A percentile compares a stretch with the other conserved stretches of the same genome.
These are phyloP conservation scores for Albifimbria verrucaria DNA, from an alignment of 2,329 filamentous ascomycete genomes.

Conservation along the genomic window DNA sequence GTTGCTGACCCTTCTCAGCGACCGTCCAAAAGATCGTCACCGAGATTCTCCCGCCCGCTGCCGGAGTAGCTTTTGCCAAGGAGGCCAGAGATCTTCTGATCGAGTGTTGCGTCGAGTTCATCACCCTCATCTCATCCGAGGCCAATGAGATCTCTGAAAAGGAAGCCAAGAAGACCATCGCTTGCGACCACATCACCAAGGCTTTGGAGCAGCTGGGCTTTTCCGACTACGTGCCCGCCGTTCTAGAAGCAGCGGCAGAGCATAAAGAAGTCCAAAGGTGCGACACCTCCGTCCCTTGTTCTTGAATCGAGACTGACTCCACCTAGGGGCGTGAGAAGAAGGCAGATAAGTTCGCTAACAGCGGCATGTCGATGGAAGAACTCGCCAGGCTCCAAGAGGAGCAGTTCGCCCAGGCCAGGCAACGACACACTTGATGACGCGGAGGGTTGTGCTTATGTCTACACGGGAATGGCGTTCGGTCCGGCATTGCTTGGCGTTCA, in stretches of 20 bases:
- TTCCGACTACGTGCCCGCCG: slow-evolving; percentile 83
- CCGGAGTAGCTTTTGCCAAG: slow-evolving; percentile 83
- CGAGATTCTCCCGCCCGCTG: slow-evolving; percentile 78
- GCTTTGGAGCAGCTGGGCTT: slow-evolving; percentile 92
- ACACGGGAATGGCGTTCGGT: slow-evolving; percentile 16
- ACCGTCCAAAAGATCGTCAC: slow-evolving; percentile 84
- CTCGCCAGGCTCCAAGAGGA: slow-evolving; percentile 86
- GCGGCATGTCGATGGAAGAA: slow-evolving; percentile 87
- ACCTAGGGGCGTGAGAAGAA: slow-evolving; percentile 88
- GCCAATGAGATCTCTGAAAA: slow-evolving; percentile 99
- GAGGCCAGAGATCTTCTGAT: slow-evolving; percentile 94
- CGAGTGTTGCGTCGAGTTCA: slow-evolving; percentile 98
- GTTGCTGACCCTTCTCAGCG: slow-evolving; percentile 39
- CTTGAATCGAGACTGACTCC: slow-evolving; percentile 44
- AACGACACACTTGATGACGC: slow-evolving; percentile 27
- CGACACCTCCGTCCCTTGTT: slow-evolving; percentile 14
- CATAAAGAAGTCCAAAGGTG: slow-evolving; percentile 87
- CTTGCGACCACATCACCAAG: slow-evolving; percentile 95
- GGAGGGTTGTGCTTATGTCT: slow-evolving; percentile 6
- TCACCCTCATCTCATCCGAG: slow-evolving; percentile 96
- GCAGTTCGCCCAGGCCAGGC: slow-evolving; percentile 73
- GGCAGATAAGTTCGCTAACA: slow-evolving; percentile 93
- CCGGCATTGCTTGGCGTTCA: slow-evolving; percentile 34
- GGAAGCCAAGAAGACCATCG: slow-evolving; percentile 98
- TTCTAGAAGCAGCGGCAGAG: slow-evolving; percentile 81